Conservation (phyloP, 2,329 filamentous ascomycete species). For the Phaeomoniella chlamydospora region DNA sequence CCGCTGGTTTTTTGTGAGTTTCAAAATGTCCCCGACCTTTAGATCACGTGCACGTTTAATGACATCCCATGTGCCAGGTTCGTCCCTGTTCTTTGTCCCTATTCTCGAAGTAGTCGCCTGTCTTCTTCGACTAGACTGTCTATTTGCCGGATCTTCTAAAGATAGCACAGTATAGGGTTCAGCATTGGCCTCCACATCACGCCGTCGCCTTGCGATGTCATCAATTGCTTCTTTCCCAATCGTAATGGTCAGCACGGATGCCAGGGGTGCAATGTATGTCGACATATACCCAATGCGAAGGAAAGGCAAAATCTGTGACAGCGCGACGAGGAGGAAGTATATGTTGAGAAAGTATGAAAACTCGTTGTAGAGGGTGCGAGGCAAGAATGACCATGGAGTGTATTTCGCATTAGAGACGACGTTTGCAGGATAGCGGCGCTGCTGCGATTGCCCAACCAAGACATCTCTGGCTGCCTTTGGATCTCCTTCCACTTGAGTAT, state of each 20-base stretch:
- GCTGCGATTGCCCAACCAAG: conserved; percentile 58
- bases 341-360: conserved; percentile 99
- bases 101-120: conserved; percentile 9
- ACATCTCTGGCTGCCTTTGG: conserved; percentile 52
- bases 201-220: conserved; percentile 70
- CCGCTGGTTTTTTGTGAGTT: conserved; percentile 79
- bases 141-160: conserved; percentile 37
- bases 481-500: conserved; percentile 18
- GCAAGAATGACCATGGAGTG: conserved; percentile 85
- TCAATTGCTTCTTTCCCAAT: conserved; percentile 93
- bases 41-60: conserved; percentile 74
- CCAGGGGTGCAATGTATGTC: conserved; percentile 84
- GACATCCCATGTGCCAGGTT: conserved; percentile 43
- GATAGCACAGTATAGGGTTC: conserved; percentile 70
- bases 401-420: conserved; percentile 96
- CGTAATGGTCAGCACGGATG: conserved; percentile 82
- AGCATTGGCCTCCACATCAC: conserved; percentile 88
- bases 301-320: conserved; percentile 83
- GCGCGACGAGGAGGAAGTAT: conserved; percentile 88
- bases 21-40: conserved; percentile 90
- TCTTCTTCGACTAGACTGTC: conserved; percentile 6
- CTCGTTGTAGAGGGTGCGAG: conserved; percentile 90
- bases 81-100: conserved; percentile 15
- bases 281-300: conserved; percentile 87
- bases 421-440: conserved; percentile 72